Base-by-base conservation (phyloP, 768 basidiomycete species). In the Collybiopsis luxurians region DNA sequence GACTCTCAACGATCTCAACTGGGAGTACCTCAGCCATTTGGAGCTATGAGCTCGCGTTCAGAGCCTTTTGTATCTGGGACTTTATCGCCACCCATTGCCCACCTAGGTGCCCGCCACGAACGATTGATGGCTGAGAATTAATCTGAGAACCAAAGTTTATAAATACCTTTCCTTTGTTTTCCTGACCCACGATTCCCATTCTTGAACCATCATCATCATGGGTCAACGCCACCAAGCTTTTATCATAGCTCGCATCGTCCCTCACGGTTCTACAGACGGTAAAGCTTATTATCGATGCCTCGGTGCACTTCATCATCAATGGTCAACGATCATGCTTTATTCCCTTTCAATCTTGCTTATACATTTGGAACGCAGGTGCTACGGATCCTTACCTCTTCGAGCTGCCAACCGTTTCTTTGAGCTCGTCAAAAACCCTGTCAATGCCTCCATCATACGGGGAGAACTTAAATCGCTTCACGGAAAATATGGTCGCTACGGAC, bases 201-300 rank as follows among this genome's bases (percentile, higher is more conserved):
- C 31, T 34, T 13, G 6, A 45, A 23, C 9, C 44, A 21, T 13
- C 21, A 45, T 10, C 11, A 21, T 12, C 4, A 75, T 76, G 74
- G 75, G 75, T 23, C 71, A 74, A 58, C 63, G 75, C 60, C 75
- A 77, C 61, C 76, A 77, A 60, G 66, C 66, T 17, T 79, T 70
- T 56, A 53, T 75, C 50, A 71, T 79, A 47, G 75, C 75, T 17
- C 68, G 67, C 11, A 62, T 77, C 30, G 55, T 58, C 30, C 61
- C 68, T 12, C 63, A 65, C 27, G 62, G 64, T n/a, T 50, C 52
- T 5, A 57, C 58, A 6, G 31, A 55, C 27, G 21, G 48, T 15
- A 43, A 59, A 56, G 36, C 68, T n/a, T 59, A 66, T 43, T 75
- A 76, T 63, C 74, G 72, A 24, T 78, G 75, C 46, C 59, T 79